These are phyloP conservation scores for Coemansia pectinata DNA, from an alignment of 192 early-diverging fungal genomes.

Conservation along the genomic window DNA sequence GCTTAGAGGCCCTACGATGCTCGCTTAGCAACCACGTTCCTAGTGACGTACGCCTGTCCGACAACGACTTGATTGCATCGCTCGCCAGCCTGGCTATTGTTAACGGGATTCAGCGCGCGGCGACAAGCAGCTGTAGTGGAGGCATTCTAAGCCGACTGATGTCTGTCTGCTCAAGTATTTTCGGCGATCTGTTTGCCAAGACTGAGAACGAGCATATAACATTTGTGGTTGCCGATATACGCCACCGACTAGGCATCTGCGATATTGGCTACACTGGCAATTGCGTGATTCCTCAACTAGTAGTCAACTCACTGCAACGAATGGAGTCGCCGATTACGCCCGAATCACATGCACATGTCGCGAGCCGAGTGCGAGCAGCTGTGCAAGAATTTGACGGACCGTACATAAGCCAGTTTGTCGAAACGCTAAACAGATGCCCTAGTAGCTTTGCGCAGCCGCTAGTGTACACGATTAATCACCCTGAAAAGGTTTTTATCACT, in stretches of 20 bases:
- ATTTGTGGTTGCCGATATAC: background rate
- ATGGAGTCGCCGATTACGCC: background rate
- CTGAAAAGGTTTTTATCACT: constrained; percentile 8
- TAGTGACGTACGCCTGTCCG: background rate
- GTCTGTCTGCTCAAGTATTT: background rate
- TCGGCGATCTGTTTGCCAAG: background rate
- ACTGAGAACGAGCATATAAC: background rate
- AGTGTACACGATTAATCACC: constrained; percentile 8
- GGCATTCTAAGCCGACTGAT: background rate
- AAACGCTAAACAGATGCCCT: background rate
- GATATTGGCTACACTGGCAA: background rate
- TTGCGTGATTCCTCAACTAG: background rate
- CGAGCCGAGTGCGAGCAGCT: background rate
- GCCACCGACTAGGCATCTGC: background rate
- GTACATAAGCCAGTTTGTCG: constrained; percentile 1
- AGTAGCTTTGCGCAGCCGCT: constrained; percentile 7
- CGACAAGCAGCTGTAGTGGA: background rate
- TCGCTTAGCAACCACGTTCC: background rate
- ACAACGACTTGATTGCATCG: background rate
- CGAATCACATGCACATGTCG: background rate
- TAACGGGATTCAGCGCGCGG: background rate
- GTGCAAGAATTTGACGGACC: background rate
- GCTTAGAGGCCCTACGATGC: background rate
- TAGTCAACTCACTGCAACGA: background rate
- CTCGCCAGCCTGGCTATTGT: background rate